These are phyloP conservation scores for Eucalyptus regnans DNA, from an alignment of 345 rosid genomes.

Conservation along the genomic window DNA sequence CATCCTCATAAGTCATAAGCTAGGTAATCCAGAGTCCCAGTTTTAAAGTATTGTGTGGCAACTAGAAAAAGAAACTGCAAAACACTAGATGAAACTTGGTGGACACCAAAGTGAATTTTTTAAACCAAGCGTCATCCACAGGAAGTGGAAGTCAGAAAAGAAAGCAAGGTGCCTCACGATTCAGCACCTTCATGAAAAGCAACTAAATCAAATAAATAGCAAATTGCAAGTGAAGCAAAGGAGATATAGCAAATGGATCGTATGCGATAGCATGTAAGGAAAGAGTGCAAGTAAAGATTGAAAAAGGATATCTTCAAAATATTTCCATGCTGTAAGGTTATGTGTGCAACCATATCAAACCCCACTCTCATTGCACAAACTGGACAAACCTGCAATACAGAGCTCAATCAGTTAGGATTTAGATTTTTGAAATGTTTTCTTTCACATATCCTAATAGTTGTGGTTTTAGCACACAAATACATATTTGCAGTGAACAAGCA, in stretches of 20 bases:
- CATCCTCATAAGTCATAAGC: not conserved
- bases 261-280: not conserved
- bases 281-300: not conserved
- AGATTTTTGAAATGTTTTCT: not conserved
- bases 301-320: conserved; percentile 87
- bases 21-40: not conserved
- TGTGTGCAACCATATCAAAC: conserved; percentile 94
- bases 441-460: not conserved
- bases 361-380: conserved; percentile 87
- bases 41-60: not conserved
- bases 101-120: not conserved
- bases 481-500: not conserved
- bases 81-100: not conserved
- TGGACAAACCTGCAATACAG: conserved; percentile 71
- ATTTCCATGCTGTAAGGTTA: conserved; percentile 83
- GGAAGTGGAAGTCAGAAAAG: not conserved
- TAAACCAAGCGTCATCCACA: not conserved
- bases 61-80: not conserved
- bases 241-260: not conserved
- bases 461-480: not conserved
- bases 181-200: not conserved
- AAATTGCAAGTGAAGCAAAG: not conserved
- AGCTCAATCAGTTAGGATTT: not conserved
- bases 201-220: not conserved
- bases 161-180: not conserved